phyloP scores from a whole-genome alignment of 352 stramenopile genomes.

The Phytophthora pinifolia region DNA sequence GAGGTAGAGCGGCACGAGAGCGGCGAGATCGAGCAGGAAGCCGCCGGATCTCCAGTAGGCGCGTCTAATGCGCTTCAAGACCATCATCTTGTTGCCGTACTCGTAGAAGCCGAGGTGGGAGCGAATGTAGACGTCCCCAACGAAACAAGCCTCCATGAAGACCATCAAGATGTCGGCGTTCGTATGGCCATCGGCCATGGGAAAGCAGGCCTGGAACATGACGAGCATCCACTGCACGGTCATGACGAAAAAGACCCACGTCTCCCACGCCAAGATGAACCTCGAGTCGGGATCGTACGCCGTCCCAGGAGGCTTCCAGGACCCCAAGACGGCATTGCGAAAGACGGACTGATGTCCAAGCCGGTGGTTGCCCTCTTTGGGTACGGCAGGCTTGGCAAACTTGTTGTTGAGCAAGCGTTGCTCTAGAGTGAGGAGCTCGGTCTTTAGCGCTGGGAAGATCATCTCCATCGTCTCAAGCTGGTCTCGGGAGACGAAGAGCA shows the following conservation, averaged over 20 bases:
- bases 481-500: constrained; percentile 49
- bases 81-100: constrained; percentile 74
- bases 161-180: constrained; percentile 25
- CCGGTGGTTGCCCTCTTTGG: constrained; percentile 10
- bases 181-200: neutral
- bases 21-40: constrained; percentile 46
- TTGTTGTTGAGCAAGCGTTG: constrained; percentile 46
- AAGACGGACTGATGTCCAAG: constrained; percentile 22
- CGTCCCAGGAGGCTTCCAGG: constrained; percentile 7
- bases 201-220: constrained; percentile 52
- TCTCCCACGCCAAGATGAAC: constrained; percentile 53
- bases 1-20: constrained; percentile 48
- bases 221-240: constrained; percentile 48
- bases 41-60: constrained; percentile 43
- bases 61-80: constrained; percentile 23
- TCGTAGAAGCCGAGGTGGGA: constrained; percentile 55
- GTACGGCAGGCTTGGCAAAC: constrained; percentile 32
- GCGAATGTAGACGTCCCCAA: constrained; percentile 53
- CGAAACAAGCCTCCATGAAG: constrained; percentile 43
- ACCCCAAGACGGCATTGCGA: constrained; percentile 20
- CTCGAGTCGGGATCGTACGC: constrained; percentile 46
- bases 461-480: constrained; percentile 45
- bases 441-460: constrained; percentile 48
- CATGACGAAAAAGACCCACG: constrained; percentile 54
- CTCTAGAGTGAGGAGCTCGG: constrained; percentile 45